Percentiles rank a stretch among this genome's conserved stretches.
These are phyloP conservation scores for Fusarium sp. DNA, from an alignment of 2,329 filamentous ascomycete species.

Conservation along the genomic window DNA sequence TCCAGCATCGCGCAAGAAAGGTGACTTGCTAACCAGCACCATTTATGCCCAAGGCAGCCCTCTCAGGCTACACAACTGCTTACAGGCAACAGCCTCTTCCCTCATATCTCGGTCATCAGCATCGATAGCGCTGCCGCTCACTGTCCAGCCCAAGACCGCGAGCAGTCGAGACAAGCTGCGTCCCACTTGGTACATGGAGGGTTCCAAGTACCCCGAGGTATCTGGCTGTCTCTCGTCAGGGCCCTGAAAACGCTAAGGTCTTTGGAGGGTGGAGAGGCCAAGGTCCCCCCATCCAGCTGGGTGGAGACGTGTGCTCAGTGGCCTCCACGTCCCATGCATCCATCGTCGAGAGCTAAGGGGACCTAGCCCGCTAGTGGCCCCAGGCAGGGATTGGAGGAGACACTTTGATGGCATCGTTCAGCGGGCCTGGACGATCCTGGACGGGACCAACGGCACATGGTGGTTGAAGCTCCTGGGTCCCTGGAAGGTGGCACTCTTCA, in stretches of 20 bases:
- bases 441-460: slow-evolving; percentile 41
- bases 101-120: slow-evolving; percentile 27
- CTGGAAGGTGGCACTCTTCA: slow-evolving; percentile 23
- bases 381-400: slow-evolving; percentile 30
- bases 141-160: slow-evolving; percentile 28
- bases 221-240: slow-evolving; percentile 25
- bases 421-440: slow-evolving; percentile 32
- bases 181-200: slow-evolving; percentile 33
- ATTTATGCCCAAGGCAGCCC: slow-evolving; percentile 3
- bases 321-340: slow-evolving; percentile 36
- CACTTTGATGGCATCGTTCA: slow-evolving; percentile 30
- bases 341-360: slow-evolving; percentile 33
- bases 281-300: slow-evolving; percentile 32
- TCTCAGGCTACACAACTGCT: slow-evolving; percentile 5
- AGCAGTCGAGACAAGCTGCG: slow-evolving; percentile 31
- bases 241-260: slow-evolving; percentile 41
- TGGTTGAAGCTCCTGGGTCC: slow-evolving; percentile 22
- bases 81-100: slow-evolving; percentile 18
- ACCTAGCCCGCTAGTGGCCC: slow-evolving; percentile 22
- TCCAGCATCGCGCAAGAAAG: neutral
- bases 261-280: slow-evolving; percentile 35
- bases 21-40: slow-evolving; percentile 3
- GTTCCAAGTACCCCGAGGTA: slow-evolving; percentile 42
- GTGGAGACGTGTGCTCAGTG: slow-evolving; percentile 39
- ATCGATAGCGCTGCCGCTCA: slow-evolving; percentile 32